Base-by-base conservation (phyloP, 163 green algal genomes). In the Smithsoniella earleae region DNA sequence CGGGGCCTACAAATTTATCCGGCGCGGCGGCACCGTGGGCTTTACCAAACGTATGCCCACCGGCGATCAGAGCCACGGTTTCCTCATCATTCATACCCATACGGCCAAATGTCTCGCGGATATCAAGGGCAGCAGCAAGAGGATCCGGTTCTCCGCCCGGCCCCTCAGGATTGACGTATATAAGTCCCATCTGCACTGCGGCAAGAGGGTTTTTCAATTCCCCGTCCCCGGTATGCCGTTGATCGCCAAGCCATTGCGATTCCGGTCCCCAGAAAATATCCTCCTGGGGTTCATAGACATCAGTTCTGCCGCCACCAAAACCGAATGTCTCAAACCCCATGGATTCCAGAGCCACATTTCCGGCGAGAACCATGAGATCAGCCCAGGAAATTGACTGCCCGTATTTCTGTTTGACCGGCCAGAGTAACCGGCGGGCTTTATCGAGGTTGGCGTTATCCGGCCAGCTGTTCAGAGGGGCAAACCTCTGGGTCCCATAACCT, bases 21-120 rank as follows among this genome's bases (percentile, higher is more conserved):
- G n/a, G n/a, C 16, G 43, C 43, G 16, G 43, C 43, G 16, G 43
- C 43, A 27, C 18, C 43, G n/a, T n/a, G n/a, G n/a, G n/a, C n/a
- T n/a, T 85, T 84, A 54, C 80, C 80, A 30, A 83, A 80, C 13
- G 78, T 74, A 40, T 85, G 80, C 25, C 78, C 80, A 5, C 80
- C 79, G n/a, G 73, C 81, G 28, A 84, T 79, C 16, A 86, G 63
- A 2, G 82, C 82, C 0, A 86, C 82, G 2, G 79, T 86, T 76
- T 86, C 82, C 2, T 31, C 38, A 73, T 85, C 77, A 37, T 85
- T 82, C 75, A 85, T 82, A n/a, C n/a, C n/a, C 82, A 86, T 86
- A 65, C 77, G 75, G 2, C 16, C 76, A 37, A 86, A 86, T 3
- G 38, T 65, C 22, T 74, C 66, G 3, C 77, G 76, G 66, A 86